Evolutionary conservation across 1,284 basidiomycete genomes (phyloP), one percentile per base, ranked within the genome.

Genomic region (Malassezia cuniculi): DNA sequence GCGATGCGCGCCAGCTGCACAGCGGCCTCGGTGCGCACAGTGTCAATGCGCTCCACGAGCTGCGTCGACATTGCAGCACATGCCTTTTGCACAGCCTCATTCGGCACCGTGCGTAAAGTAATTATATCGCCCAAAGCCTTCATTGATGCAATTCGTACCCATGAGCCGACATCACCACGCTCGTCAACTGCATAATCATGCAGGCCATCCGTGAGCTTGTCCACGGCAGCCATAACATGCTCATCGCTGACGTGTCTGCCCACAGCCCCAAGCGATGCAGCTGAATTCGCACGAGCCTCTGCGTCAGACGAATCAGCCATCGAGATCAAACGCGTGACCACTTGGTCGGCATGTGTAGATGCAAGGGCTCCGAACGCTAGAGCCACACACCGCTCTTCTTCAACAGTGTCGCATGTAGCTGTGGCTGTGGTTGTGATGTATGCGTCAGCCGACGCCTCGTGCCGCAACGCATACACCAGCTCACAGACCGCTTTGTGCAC

Each of bases 151-250:
- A 82, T 74, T 34, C 93, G 80, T 20, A 93, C 76, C 89, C 89
- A 95, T 0, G 89, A 94, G 19, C 93, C 93, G 17, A 99, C 83
- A 61, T 99, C 93, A 4, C 93, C 93, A 41, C 93, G 76, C 67
- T 93, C 82, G 62, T 97, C 93, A 21, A 77, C 79, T 2, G 85
- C 80, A 61, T 95, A 95, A 70, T 99, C 90, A 12, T 77, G 73
- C 27, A 97, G 68, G 2, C 85, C 86, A 10, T 58, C 61, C 15
- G 80, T n/a, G n/a, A n/a, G n/a, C n/a, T n/a, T n/a, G n/a, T n/a
- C n/a, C n/a, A n/a, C n/a, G n/a, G n/a, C n/a, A n/a, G n/a, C n/a
- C n/a, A n/a, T n/a, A n/a, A n/a, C n/a, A n/a, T n/a, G n/a, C n/a
- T n/a, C n/a, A n/a, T n/a, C n/a, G n/a, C n/a, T n/a, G n/a, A n/a